phyloP scores from a whole-genome alignment of 2,329 filamentous ascomycete species.

The Aspergillus brunneoviolaceus region DNA sequence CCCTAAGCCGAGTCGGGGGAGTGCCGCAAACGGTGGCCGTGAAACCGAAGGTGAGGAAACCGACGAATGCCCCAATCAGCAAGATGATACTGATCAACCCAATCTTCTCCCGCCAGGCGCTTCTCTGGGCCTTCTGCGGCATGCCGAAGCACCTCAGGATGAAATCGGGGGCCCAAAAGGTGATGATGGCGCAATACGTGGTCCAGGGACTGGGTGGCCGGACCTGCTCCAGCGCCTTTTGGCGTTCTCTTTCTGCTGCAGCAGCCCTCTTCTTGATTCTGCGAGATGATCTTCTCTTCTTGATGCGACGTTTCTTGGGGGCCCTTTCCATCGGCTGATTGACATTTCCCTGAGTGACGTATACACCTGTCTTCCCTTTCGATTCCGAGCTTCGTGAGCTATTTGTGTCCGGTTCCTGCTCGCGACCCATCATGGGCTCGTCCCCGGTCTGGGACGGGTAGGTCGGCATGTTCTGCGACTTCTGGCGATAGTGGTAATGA shows the following conservation, averaged over 20 bases:
- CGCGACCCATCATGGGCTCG: constrained; percentile 79
- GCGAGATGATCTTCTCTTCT: constrained; percentile 65
- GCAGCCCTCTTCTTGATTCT: constrained; percentile 56
- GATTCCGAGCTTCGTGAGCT: constrained; percentile 64
- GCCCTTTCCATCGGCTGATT: constrained; percentile 45
- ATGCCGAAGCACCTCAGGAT: constrained; percentile 83
- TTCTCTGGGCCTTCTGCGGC: constrained; percentile 78
- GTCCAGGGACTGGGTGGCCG: constrained; percentile 89
- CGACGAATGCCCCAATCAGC: constrained; percentile 81
- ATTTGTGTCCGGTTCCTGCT: constrained; percentile 51
- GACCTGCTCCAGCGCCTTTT: constrained; percentile 63
- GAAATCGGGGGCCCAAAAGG: constrained; percentile 90
- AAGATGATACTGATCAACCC: constrained; percentile 92
- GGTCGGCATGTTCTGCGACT: constrained; percentile 89
- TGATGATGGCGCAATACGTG: constrained; percentile 89
- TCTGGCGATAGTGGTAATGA: constrained; percentile 93
- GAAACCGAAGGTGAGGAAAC: constrained; percentile 96
- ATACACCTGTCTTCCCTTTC: constrained; percentile 44
- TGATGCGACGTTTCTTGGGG: constrained; percentile 40
- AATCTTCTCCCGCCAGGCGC: constrained; percentile 98
- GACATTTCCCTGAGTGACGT: constrained; percentile 35
- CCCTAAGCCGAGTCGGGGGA: constrained; percentile 69
- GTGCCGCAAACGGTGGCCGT: constrained; percentile 79
- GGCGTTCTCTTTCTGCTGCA: constrained; percentile 59
- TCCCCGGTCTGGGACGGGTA: constrained; percentile 90